Conservation (phyloP, 2,329 filamentous ascomycete genomes). For the Diaporthe aspalathi region DNA sequence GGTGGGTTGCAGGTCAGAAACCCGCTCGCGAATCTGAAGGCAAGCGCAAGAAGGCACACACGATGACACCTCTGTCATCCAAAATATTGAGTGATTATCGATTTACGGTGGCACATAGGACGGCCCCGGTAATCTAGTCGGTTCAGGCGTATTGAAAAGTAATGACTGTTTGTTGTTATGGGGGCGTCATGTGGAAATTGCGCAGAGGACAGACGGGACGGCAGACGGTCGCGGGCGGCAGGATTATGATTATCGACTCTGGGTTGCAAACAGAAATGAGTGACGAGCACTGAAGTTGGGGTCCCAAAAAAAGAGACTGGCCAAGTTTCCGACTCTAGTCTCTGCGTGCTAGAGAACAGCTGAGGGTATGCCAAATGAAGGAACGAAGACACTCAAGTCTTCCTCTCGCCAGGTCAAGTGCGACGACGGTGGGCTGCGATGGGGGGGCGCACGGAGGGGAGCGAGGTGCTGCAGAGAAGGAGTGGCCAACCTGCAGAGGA, state of each 20-base stretch:
- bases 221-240: conserved; percentile 5
- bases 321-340: neutral
- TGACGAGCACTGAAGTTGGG: conserved; percentile 25
- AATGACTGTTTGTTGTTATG: conserved; percentile 18
- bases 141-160: neutral
- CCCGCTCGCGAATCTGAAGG: neutral
- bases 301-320: conserved; percentile 3
- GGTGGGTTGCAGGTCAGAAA: neutral
- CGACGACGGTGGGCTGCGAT: conserved; percentile 18
- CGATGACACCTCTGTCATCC: conserved; percentile 21
- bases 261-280: conserved; percentile 2
- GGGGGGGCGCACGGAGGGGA: no score
- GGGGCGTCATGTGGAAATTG: conserved; percentile 10
- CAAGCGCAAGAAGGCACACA: conserved; percentile 12
- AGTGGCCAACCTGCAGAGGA: conserved; percentile 28
- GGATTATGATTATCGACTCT: conserved; percentile 12
- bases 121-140: neutral
- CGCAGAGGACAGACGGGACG: neutral
- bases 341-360: neutral
- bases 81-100: neutral
- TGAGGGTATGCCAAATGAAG: conserved; percentile 34
- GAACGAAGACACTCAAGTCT: conserved; percentile 34
- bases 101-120: conserved; percentile 26
- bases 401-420: conserved; percentile 23
- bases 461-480: conserved; percentile 25